Evolutionary conservation across 345 rosid species (phyloP), one percentile per base, ranked within the genome.

Genomic region (Limnanthes douglasii): DNA sequence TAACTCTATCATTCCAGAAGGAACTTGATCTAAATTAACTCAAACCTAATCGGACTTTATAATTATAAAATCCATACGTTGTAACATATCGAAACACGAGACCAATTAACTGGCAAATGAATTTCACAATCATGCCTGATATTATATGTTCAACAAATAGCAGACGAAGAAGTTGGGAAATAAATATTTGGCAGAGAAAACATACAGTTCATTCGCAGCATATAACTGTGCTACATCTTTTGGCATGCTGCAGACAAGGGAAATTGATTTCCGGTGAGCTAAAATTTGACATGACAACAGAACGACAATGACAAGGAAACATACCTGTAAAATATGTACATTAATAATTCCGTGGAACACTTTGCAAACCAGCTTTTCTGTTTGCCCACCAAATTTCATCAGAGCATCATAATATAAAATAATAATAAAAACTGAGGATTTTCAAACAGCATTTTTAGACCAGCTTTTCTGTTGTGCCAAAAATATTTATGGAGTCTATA

Each of bases 141-240:
- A 30, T 25, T 2, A 11, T 33, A n/a, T n/a, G n/a, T n/a, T n/a
- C n/a, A n/a, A n/a, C n/a, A n/a, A n/a, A n/a, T n/a, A n/a, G n/a
- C n/a, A n/a, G n/a, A n/a, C n/a, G 10, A 6, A 32, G n/a, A 17
- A 0, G 2, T 1, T 3, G 19, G 1, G 47, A 10, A 19, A 44
- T 3, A 45, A 33, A 17, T 29, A 35, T 32, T 11, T 2, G 19
- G 50, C 8, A 20, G 28, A 33, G 56, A 39, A 45, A 54, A 41
- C 94, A 42, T 75, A 81, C 96, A 92, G 96, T 78, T 85, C 96
- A 43, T 78, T 71, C 24, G 99, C 93, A 20, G 99, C 99, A 39
- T 59, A 53, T 37, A 92, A 52, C 41, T 92, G 99, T 29, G 88
- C 94, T 59, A 85, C 99, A 13, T 92, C 99, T 68, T 69, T 85